phyloP scores from a whole-genome alignment of 2,329 filamentous ascomycete genomes.

The Amauroascus niger region DNA sequence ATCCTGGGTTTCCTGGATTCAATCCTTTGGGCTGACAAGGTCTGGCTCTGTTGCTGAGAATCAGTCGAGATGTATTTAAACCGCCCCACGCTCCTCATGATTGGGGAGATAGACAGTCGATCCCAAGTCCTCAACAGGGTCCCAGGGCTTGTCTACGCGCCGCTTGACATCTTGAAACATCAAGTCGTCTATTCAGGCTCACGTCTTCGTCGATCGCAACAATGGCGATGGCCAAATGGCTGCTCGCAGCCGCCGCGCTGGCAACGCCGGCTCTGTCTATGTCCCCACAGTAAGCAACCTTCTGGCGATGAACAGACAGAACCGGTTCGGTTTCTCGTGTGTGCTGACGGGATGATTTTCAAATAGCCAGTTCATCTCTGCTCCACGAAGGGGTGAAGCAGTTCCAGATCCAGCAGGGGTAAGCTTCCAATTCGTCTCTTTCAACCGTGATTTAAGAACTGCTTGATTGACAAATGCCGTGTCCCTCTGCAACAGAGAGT shows the following conservation, averaged over 20 bases:
- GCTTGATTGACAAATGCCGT: not conserved
- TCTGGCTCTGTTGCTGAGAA: not conserved
- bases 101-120: slow-evolving; percentile 5
- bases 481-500: slow-evolving; percentile 24
- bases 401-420: slow-evolving; percentile 35
- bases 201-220: slow-evolving; percentile 8
- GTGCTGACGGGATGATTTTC: not conserved
- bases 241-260: slow-evolving; percentile 19
- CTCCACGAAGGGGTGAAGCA: slow-evolving; percentile 30
- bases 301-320: no score
- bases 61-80: slow-evolving; percentile 5
- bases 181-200: slow-evolving; percentile 10
- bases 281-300: slow-evolving; percentile 20
- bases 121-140: slow-evolving; percentile 2
- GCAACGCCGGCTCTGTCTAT: slow-evolving; percentile 21
- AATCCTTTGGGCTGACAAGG: slow-evolving; percentile 2
- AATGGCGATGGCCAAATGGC: slow-evolving; percentile 19
- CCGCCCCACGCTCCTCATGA: not conserved
- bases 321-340: not conserved
- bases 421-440: slow-evolving; percentile 18
- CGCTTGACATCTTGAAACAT: slow-evolving; percentile 9
- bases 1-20: slow-evolving; percentile 1
- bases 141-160: not conserved
- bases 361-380: slow-evolving; percentile 29
- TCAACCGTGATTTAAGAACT: not conserved